A percentile compares a stretch with the other conserved stretches of the same genome.
phyloP scores from a whole-genome alignment of 441 rosid genomes.

The Capsella rubella region DNA sequence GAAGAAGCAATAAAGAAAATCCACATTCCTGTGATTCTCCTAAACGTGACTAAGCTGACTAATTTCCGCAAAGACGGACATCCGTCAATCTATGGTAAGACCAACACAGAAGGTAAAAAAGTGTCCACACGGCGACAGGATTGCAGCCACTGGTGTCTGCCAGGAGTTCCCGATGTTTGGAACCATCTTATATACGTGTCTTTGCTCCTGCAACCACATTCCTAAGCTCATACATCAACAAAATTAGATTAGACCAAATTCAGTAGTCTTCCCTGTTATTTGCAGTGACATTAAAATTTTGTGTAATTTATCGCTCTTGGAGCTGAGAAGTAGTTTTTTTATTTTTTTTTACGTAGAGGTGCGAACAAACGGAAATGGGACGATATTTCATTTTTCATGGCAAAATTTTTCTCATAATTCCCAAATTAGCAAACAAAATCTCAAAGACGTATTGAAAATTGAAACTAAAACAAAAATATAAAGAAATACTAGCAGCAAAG shows the following conservation, averaged over 20 bases:
- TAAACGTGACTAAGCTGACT: slow-evolving; percentile 84
- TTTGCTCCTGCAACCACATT: slow-evolving; percentile 50
- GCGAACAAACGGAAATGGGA: neutral
- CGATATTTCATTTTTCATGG: neutral
- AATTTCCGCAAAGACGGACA: slow-evolving; percentile 95
- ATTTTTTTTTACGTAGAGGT: neutral
- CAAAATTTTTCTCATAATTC: slow-evolving; percentile 9
- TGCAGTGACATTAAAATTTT: neutral
- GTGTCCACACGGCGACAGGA: slow-evolving; percentile 66
- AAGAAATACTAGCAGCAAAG: slow-evolving; percentile 19
- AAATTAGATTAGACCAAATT: neutral
- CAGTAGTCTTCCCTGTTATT: slow-evolving; percentile 1
- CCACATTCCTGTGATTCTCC: slow-evolving; percentile 62
- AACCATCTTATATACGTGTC: slow-evolving; percentile 83
- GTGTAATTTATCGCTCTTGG: neutral
- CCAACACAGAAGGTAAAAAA: slow-evolving; percentile 44
- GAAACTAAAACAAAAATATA: slow-evolving; percentile 33
- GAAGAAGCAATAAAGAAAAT: slow-evolving; percentile 74
- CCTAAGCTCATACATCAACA: slow-evolving; percentile 9
- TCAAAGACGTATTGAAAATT: neutral
- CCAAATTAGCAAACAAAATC: slow-evolving; percentile 34
- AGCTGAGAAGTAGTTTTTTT: neutral
- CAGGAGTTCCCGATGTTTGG: slow-evolving; percentile 94
- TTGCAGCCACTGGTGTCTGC: slow-evolving; percentile 99
- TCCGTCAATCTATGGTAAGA: slow-evolving; percentile 85